Percentiles rank a stretch among this genome's conserved stretches.
These are phyloP conservation scores for Gilbertella persicaria DNA, from an alignment of 371 early-diverging fungal genomes.

Conservation along the genomic window DNA sequence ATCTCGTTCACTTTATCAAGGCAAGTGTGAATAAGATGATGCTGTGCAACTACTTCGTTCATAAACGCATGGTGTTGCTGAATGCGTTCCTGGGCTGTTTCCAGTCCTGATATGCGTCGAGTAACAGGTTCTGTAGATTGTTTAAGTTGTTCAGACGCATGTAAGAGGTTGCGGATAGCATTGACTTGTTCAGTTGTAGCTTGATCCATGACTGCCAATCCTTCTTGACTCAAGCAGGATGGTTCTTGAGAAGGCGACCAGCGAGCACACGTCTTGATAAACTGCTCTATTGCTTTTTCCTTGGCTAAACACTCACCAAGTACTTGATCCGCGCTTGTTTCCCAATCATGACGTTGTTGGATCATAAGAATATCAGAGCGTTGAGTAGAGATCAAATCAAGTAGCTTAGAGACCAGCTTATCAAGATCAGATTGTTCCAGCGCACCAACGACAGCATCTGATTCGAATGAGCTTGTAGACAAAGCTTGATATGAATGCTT, in stretches of 20 bases:
- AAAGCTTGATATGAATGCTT: neutral
- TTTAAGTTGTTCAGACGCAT: neutral
- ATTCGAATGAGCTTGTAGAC: neutral
- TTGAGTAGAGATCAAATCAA: conserved; percentile 11
- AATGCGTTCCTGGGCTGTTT: conserved; percentile 4
- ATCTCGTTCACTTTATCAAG: conserved; percentile 4
- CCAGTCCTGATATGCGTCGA: conserved; percentile 3
- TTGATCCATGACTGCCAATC: too few species aligned
- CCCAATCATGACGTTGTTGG: conserved; percentile 21
- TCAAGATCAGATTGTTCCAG: conserved; percentile 5
- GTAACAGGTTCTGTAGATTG: conserved; percentile 9
- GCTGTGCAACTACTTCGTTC: conserved; percentile 15
- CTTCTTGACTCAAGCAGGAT: neutral
- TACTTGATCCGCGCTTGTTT: conserved; percentile 10
- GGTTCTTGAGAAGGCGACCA: conserved; percentile 15
- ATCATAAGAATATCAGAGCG: conserved; percentile 18
- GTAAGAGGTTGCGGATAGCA: neutral
- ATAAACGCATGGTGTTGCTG: conserved; percentile 11
- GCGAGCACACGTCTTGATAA: conserved; percentile 22
- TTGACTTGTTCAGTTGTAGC: neutral
- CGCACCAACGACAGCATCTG: neutral
- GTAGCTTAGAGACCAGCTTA: conserved; percentile 7
- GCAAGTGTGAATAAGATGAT: neutral
- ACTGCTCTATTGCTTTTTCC: conserved; percentile 17
- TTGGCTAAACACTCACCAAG: conserved; percentile 13